Conservation (phyloP, 2,329 filamentous ascomycete genomes). For the Cordyceps sp. region DNA sequence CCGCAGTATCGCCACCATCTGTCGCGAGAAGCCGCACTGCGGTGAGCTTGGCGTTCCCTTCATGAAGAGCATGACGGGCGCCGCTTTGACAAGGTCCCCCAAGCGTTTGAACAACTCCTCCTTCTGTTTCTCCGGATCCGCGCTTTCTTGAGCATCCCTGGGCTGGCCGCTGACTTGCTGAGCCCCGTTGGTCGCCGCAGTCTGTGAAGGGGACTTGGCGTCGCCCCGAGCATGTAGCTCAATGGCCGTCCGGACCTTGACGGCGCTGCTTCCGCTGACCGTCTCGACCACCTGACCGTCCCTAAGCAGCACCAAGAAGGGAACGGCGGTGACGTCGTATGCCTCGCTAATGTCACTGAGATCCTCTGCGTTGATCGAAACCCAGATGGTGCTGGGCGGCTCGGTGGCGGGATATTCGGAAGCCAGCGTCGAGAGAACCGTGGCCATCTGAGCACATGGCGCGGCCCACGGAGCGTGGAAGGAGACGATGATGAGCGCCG, state of each 20-base stretch:
- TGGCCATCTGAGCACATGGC: constrained; percentile 86
- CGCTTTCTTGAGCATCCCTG: constrained; percentile 24
- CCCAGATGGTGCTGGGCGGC: constrained; percentile 59
- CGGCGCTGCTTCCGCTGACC: constrained; percentile 77
- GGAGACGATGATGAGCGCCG: constrained; percentile 68
- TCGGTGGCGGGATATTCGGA: constrained; percentile 60
- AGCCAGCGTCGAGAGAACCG: constrained; percentile 71
- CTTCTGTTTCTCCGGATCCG: constrained; percentile 45
- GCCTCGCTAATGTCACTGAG: constrained; percentile 79
- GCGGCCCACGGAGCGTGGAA: constrained; percentile 97
- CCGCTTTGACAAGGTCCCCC: constrained; percentile 76
- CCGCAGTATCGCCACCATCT: constrained; percentile 71
- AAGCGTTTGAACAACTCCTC: constrained; percentile 75
- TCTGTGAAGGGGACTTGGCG: constrained; percentile 15
- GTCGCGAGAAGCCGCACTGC: constrained; percentile 84
- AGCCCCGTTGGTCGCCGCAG: constrained; percentile 17
- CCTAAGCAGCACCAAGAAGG: constrained; percentile 73
- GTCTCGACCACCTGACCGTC: constrained; percentile 63
- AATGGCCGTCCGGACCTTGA: constrained; percentile 70
- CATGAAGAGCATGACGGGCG: constrained; percentile 98
- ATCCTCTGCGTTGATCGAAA: constrained; percentile 87
- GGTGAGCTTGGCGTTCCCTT: constrained; percentile 82
- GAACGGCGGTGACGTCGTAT: constrained; percentile 90
- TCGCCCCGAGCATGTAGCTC: constrained; percentile 55
- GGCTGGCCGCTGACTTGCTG: constrained; percentile 19